Percentiles rank a stretch among this genome's conserved stretches.
phyloP scores from a whole-genome alignment of 1,284 basidiomycete species.

The Cystobasidium slooffiae region DNA sequence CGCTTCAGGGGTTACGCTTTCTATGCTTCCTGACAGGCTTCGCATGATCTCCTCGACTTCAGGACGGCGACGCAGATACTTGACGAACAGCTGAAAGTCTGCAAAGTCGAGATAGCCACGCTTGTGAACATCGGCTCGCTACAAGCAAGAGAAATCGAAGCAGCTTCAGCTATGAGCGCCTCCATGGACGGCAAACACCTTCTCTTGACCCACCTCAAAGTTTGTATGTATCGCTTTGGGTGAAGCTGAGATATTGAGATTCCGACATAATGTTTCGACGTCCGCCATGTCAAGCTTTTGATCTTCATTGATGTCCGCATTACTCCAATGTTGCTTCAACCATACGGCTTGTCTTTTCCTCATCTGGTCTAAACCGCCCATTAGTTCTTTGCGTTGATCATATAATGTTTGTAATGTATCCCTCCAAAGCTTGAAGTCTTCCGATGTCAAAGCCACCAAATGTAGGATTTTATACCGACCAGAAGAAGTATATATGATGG shows the following conservation, averaged over 20 bases:
- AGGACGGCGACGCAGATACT: slow-evolving; percentile 76
- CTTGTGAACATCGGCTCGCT: slow-evolving; percentile 73
- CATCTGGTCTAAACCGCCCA: slow-evolving; percentile 61
- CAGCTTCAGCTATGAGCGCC: background rate
- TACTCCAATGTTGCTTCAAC: slow-evolving; percentile 82
- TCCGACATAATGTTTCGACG: slow-evolving; percentile 72
- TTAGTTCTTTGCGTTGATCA: slow-evolving; percentile 52
- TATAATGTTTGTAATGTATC: slow-evolving; percentile 59
- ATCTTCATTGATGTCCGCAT: slow-evolving; percentile 65
- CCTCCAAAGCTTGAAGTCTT: slow-evolving; percentile 66
- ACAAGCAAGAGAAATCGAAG: slow-evolving; percentile 16
- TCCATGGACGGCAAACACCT: too few species aligned
- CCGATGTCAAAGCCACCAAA: slow-evolving; percentile 74
- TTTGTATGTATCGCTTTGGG: slow-evolving; percentile 66
- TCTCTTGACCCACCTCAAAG: slow-evolving; percentile 72
- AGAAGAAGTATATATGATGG: slow-evolving; percentile 65
- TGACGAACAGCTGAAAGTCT: slow-evolving; percentile 84
- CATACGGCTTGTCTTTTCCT: slow-evolving; percentile 70
- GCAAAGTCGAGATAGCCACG: slow-evolving; percentile 76
- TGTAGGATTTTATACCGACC: slow-evolving; percentile 90
- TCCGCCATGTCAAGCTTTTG: slow-evolving; percentile 73
- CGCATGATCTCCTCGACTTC: slow-evolving; percentile 68
- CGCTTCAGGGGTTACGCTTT: background rate
- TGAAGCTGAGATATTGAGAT: slow-evolving; percentile 73
- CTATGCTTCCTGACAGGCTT: slow-evolving; percentile 31